These are phyloP conservation scores for Protoeuglena noctilucae DNA, from an alignment of 139 green algal genomes.

Conservation along the genomic window DNA sequence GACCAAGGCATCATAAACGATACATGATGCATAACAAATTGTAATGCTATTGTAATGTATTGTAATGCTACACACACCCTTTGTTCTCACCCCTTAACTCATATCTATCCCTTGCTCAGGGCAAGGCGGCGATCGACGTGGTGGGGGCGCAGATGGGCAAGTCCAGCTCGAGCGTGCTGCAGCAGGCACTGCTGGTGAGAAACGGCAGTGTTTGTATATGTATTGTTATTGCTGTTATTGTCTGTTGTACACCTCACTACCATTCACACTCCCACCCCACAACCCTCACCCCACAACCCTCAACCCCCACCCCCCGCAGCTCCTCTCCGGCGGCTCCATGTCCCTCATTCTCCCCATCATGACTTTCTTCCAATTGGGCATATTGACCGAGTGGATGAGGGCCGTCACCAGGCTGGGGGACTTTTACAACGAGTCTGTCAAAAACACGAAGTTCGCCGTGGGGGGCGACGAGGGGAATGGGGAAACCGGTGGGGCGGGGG, in stretches of 20 bases:
- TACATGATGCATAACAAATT: no score
- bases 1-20: conserved; percentile 61
- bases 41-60: no score
- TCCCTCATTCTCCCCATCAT: conserved; percentile 51
- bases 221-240: not conserved
- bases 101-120: not conserved
- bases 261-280: no score
- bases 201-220: not conserved
- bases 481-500: no score
- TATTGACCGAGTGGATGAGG: conserved; percentile 41
- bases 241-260: not conserved
- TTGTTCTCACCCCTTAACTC: no score
- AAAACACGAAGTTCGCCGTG: no score
- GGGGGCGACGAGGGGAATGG: no score
- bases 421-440: not conserved
- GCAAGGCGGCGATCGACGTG: conserved; percentile 89
- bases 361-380: conserved; percentile 41
- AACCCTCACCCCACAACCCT: no score
- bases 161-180: conserved; percentile 33
- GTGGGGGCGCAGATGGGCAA: conserved; percentile 66
- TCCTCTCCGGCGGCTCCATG: conserved; percentile 41
- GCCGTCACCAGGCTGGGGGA: conserved; percentile 12
- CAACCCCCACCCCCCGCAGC: conserved; percentile 30
- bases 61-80: no score
- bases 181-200: conserved; percentile 40